A percentile compares a stretch with the other conserved stretches of the same genome.
Evolutionary conservation across 805 yeast species (phyloP).

Genomic region (Candida argentea): DNA sequence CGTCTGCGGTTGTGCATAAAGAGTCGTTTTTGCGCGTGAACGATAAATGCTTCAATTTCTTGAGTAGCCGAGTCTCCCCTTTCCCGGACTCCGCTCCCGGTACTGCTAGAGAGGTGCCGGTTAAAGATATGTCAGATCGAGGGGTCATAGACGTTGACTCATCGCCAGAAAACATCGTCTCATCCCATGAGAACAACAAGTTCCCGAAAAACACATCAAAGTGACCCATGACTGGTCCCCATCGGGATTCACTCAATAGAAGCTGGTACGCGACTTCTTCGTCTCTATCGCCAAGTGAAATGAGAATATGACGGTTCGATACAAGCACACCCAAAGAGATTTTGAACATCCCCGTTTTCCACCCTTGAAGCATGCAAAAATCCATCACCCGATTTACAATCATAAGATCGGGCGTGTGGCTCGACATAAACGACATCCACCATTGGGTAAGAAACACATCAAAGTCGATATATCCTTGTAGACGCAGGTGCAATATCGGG

Average conservation of each 20-base stretch:
- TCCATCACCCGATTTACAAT: conserved; percentile 42
- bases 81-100: too few species aligned
- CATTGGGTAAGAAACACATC: conserved; percentile 50
- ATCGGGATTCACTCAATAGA: conserved; percentile 31
- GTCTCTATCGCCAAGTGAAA: conserved; percentile 23
- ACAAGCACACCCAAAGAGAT: conserved; percentile 43
- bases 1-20: too few species aligned
- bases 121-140: too few species aligned
- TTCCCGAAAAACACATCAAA: conserved; percentile 30
- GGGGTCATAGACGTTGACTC: neutral
- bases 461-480: conserved; percentile 30
- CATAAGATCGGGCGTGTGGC: conserved; percentile 46
- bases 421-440: conserved; percentile 53
- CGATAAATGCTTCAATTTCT: too few species aligned
- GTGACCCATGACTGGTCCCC: conserved; percentile 31
- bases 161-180: conserved; percentile 12
- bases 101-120: too few species aligned
- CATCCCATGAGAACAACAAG: conserved; percentile 26
- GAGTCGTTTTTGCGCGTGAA: too few species aligned
- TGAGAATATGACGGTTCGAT: conserved; percentile 36
- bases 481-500: conserved; percentile 33
- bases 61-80: too few species aligned
- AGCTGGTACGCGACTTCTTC: conserved; percentile 36
- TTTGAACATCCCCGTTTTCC: conserved; percentile 43
- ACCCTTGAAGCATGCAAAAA: conserved; percentile 42